Conservation (phyloP, 2,329 filamentous ascomycete species). For the Botrytis fragariae region DNA sequence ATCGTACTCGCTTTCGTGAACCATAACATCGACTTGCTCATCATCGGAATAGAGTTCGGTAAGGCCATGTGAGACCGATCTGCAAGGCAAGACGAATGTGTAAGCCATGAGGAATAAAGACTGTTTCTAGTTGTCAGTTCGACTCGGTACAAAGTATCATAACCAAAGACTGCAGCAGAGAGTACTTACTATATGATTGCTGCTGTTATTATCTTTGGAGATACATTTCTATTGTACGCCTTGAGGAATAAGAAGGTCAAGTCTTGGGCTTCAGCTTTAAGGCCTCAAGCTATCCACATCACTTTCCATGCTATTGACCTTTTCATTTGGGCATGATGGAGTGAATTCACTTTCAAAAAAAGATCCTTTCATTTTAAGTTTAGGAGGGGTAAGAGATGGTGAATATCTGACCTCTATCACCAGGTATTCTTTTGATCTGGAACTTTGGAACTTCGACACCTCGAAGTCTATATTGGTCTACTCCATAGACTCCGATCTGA, state of each 20-base stretch:
- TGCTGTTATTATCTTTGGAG: not conserved
- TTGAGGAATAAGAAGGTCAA: not conserved
- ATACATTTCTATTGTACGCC: not conserved
- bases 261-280: not conserved
- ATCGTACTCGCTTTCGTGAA: not conserved
- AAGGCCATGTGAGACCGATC: not conserved
- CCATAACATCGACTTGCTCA: not conserved
- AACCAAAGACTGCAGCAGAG: not conserved
- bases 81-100: not conserved
- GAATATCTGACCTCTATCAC: not conserved
- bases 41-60: not conserved
- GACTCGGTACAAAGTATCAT: not conserved
- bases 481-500: not conserved
- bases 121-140: not conserved
- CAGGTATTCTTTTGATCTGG: not conserved
- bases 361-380: not conserved
- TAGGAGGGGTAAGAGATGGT: not conserved
- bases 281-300: not conserved
- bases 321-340: not conserved
- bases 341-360: constrained; percentile 1
- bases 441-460: not conserved
- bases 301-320: not conserved
- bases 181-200: not conserved
- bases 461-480: not conserved
- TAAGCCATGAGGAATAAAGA: constrained; percentile 8